Percentiles rank a stretch among this genome's conserved stretches.
These are phyloP conservation scores for Lizanozyma gosingica DNA, from an alignment of 1,139 yeast genomes.

Conservation along the genomic window DNA sequence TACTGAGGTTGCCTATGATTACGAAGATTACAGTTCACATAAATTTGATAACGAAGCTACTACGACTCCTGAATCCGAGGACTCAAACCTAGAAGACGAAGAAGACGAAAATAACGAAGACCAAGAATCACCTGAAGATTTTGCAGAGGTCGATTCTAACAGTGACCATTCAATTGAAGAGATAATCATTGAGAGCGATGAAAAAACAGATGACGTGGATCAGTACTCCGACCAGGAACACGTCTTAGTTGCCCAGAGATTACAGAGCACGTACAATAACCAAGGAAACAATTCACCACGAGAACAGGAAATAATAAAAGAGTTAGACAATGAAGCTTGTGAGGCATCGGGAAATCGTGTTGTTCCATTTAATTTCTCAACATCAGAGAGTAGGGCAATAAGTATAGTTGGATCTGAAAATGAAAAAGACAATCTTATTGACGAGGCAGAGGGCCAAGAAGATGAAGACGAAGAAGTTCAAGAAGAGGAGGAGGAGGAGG, in stretches of 20 bases:
- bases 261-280: background rate
- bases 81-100: slow-evolving; percentile 8
- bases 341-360: slow-evolving; percentile 9
- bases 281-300: background rate
- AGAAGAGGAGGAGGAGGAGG: slow-evolving; percentile 7
- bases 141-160: slow-evolving; percentile 2
- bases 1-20: slow-evolving; percentile 10
- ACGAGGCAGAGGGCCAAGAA: slow-evolving; percentile 22
- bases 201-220: slow-evolving; percentile 2
- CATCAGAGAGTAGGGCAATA: slow-evolving; percentile 6
- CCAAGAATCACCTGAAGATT: slow-evolving; percentile 9
- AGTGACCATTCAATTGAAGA: background rate
- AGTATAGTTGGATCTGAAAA: slow-evolving; percentile 8
- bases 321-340: slow-evolving; percentile 3
- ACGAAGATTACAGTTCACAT: slow-evolving; percentile 8
- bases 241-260: background rate
- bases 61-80: slow-evolving; percentile 3
- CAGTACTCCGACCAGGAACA: background rate
- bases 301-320: background rate
- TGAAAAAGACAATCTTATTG: slow-evolving; percentile 16
- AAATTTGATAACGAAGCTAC: slow-evolving; percentile 1
- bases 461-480: slow-evolving; percentile 8
- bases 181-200: slow-evolving; percentile 2
- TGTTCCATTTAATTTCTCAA: slow-evolving; percentile 13
- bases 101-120: slow-evolving; percentile 13